Conservation (phyloP, 306 rosid species). For the Quercus cerris region DNA sequence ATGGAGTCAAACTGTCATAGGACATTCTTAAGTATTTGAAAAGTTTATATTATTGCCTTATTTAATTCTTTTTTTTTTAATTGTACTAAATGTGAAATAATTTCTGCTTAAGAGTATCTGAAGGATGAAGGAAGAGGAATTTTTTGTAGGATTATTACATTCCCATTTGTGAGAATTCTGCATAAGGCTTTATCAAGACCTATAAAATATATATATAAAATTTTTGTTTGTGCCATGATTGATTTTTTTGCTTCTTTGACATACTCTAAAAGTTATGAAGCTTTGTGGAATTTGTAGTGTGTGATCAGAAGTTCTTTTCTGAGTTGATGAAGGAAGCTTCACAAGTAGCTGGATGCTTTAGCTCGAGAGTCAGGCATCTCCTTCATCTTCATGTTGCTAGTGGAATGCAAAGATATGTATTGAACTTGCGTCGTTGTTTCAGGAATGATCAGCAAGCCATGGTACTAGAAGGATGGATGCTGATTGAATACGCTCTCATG, state of each 20-base stretch:
- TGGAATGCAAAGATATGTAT: slow-evolving; percentile 68
- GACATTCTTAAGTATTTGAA: no score
- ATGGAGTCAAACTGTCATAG: no score
- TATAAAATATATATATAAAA: not conserved
- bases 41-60: no score
- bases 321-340: slow-evolving; percentile 88
- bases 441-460: slow-evolving; percentile 51
- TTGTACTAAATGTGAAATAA: no score
- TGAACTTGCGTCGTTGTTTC: slow-evolving; percentile 59
- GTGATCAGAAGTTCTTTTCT: slow-evolving; percentile 74
- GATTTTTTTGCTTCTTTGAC: not conserved
- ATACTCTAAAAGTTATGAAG: not conserved
- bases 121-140: not conserved
- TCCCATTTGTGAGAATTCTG: not conserved
- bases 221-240: not conserved
- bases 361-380: slow-evolving; percentile 70
- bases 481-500: slow-evolving; percentile 81
- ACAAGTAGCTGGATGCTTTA: slow-evolving; percentile 63
- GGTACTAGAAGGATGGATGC: slow-evolving; percentile 64
- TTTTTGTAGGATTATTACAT: not conserved
- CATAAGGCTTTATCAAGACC: not conserved
- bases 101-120: no score
- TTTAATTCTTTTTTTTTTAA: no score
- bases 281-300: slow-evolving; percentile 40
- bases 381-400: slow-evolving; percentile 74